Evolutionary conservation across 805 yeast species (phyloP), one percentile per base, ranked within the genome.

Genomic region (Schwanniomyces vanrijiae): DNA sequence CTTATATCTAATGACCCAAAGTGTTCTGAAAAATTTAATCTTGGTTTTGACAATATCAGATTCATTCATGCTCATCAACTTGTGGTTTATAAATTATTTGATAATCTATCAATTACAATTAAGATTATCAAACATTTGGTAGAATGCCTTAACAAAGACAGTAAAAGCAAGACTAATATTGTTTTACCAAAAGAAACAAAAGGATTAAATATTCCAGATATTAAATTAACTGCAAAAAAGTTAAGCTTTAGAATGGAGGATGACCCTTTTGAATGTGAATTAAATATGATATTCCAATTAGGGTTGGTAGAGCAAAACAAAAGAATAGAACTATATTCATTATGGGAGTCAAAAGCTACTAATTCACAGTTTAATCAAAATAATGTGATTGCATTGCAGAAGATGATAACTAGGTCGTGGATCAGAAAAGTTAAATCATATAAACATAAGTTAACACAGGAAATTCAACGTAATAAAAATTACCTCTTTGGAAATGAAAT

Each of bases 361-460:
- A 4, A 38, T 2, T 28, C 39, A 7, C 42, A 45, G 6, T 26
- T 40, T 21, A 34, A 20, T 16, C 14, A 58, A 22, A 68, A 75
- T 5, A 57, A 66, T 3, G 49, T 66, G 20, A n/a, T 46, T 2
- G 50, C 46, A 14, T 57, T 87, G 19, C 63, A 75, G 34, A 71
- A 75, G 45, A 69, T 76, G 44, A 72, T 83, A 20, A 77, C 88
- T 0, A 65, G 66, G 16, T 81, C 88, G 0, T 91, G 98, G 98
- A 77, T 88, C 19, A 66, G 77, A 20, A 73, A 88, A 43, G 81
- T 88, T 5, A 71, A 73, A 28, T 73, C 76, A 39, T 77, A 74
- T 64, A 73, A 69, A 51, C 45, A 42, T 13, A 51, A 57, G 29
- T 64, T 75, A 49, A 62, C 73, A 58, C 61, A 66, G 3, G 69